Evolutionary conservation across 805 yeast species (phyloP).

Genomic region (Metschnikowia cubensis): DNA sequence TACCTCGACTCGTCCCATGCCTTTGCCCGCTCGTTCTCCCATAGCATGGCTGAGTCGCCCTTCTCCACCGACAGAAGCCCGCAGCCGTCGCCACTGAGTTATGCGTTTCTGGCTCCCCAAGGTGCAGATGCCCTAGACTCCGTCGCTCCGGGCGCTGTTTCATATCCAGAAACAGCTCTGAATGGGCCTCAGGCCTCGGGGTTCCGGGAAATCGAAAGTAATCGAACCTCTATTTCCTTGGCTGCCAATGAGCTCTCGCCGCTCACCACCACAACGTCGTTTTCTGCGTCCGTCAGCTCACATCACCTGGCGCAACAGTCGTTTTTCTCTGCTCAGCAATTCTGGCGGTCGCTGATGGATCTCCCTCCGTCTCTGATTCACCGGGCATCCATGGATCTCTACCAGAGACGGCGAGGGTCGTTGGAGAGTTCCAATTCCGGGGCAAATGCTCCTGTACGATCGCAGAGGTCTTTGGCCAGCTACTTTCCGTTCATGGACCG

Average conservation of each 20-base stretch:
- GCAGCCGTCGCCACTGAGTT: not conserved
- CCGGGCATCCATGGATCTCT: slow-evolving; percentile 33
- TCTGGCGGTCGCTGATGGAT: slow-evolving; percentile 36
- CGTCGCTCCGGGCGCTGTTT: not conserved
- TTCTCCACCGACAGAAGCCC: not conserved
- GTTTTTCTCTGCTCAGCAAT: slow-evolving; percentile 42
- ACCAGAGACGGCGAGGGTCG: slow-evolving; percentile 25
- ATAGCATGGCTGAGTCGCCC: not conserved
- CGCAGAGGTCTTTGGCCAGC: slow-evolving; percentile 29
- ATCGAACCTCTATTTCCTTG: slow-evolving; percentile 14
- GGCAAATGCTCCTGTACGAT: slow-evolving; percentile 10
- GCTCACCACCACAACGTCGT: slow-evolving; percentile 41
- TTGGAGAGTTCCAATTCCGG: slow-evolving; percentile 28
- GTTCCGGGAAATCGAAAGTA: slow-evolving; percentile 4
- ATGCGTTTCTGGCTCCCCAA: not conserved
- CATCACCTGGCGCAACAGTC: slow-evolving; percentile 42
- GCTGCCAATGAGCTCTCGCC: slow-evolving; percentile 34
- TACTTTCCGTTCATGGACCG: slow-evolving; percentile 37
- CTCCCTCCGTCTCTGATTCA: slow-evolving; percentile 28
- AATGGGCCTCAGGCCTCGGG: not conserved
- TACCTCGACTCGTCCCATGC: not conserved
- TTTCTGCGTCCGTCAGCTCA: slow-evolving; percentile 38
- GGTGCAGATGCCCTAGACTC: not conserved
- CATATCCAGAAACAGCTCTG: not conserved
- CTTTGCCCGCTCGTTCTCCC: not conserved